Conservation (phyloP, 345 rosid genomes). For the Linum tenue region DNA sequence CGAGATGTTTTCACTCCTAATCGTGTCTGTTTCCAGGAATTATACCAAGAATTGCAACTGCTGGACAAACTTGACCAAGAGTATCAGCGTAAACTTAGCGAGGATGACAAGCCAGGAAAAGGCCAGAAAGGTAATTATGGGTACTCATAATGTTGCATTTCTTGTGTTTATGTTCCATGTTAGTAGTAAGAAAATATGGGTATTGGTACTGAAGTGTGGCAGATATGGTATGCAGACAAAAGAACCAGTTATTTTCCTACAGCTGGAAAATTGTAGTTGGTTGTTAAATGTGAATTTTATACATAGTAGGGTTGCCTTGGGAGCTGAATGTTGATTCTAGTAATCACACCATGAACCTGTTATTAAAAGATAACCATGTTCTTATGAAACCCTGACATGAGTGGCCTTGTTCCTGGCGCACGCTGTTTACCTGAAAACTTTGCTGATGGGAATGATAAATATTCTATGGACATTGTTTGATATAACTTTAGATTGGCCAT, state of each 20-base stretch:
- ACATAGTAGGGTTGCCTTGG: not conserved
- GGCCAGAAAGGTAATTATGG: slow-evolving; percentile 14
- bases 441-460: not conserved
- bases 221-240: not conserved
- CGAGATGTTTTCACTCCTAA: not conserved
- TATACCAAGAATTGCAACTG: slow-evolving; percentile 22
- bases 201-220: not conserved
- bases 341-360: not conserved
- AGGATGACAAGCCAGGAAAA: not conserved
- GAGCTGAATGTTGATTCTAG: not conserved
- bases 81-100: slow-evolving; percentile 11
- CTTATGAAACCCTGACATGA: not conserved
- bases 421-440: not conserved
- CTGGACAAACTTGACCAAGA: slow-evolving; percentile 22
- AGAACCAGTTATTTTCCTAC: not conserved
- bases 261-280: not conserved
- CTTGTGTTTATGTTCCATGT: too few relatives aligned
- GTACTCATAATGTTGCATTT: too few relatives aligned
- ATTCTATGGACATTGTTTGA: not conserved
- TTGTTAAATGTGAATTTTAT: too few relatives aligned
- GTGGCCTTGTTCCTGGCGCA: not conserved
- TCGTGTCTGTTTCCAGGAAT: slow-evolving; percentile 17
- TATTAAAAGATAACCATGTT: not conserved
- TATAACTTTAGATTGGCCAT: too few relatives aligned
- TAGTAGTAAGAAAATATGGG: too few relatives aligned